Conservation (phyloP, 2,329 filamentous ascomycete species). For the Magnaporthiopsis rhizophila region DNA sequence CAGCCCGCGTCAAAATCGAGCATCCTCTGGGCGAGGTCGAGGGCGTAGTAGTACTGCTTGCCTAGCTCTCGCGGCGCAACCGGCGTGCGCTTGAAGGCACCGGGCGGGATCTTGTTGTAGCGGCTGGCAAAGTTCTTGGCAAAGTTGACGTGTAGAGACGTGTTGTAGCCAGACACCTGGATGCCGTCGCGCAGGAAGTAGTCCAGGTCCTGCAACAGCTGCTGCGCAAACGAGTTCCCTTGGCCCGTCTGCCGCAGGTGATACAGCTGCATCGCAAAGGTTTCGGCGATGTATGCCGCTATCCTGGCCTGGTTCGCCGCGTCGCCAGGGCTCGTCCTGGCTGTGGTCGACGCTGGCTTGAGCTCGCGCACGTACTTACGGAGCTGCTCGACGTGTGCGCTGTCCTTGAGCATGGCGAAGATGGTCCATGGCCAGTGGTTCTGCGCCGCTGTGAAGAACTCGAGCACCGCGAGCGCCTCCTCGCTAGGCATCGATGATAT, state of each 20-base stretch:
- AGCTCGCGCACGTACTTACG: constrained; percentile 60
- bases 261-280: constrained; percentile 86
- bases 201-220: constrained; percentile 64
- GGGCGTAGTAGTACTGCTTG: constrained; percentile 74
- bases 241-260: constrained; percentile 71
- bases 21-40: constrained; percentile 66
- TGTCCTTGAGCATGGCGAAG: constrained; percentile 66
- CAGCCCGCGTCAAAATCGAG: constrained; percentile 72
- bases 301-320: constrained; percentile 60
- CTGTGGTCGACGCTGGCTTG: constrained; percentile 40
- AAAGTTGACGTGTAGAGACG: constrained; percentile 78
- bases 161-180: constrained; percentile 74
- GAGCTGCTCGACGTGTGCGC: constrained; percentile 63
- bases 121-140: constrained; percentile 74
- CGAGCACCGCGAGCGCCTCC: constrained; percentile 67
- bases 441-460: constrained; percentile 81
- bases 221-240: constrained; percentile 55
- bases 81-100: constrained; percentile 70
- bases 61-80: constrained; percentile 62
- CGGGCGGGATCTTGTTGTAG: constrained; percentile 65
- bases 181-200: constrained; percentile 77
- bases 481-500: constrained; percentile 57
- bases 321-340: constrained; percentile 46
- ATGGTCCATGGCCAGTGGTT: constrained; percentile 97
- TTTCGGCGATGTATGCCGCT: constrained; percentile 76